Conservation (phyloP, 805 yeast genomes). For the Hanseniaspora lachancei region DNA sequence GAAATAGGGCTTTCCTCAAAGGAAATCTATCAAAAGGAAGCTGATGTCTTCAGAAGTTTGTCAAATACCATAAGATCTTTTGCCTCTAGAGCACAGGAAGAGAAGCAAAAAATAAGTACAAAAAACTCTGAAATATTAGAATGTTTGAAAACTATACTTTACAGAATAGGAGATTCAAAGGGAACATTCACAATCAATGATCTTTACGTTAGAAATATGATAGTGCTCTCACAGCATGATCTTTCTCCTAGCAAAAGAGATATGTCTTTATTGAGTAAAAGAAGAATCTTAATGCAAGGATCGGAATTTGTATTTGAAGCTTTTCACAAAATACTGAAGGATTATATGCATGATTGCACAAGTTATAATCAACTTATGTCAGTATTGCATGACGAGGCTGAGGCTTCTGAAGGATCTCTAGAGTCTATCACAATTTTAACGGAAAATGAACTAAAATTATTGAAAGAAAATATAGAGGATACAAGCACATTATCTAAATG, state of each 20-base stretch:
- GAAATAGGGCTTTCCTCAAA: conserved; percentile 43
- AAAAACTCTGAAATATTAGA: conserved; percentile 24
- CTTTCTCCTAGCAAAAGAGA: conserved; percentile 25
- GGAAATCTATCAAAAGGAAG: conserved; percentile 38
- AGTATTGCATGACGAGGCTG: background rate
- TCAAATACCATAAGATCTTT: conserved; percentile 38
- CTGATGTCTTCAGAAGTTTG: conserved; percentile 36
- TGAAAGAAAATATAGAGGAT: background rate
- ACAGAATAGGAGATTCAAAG: conserved; percentile 26
- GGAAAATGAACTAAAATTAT: background rate
- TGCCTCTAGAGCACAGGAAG: conserved; percentile 28
- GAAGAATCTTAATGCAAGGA: conserved; percentile 25
- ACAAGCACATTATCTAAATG: background rate
- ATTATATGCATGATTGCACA: conserved; percentile 2
- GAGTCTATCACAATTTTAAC: background rate
- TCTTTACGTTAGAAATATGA: conserved; percentile 30
- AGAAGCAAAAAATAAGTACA: conserved; percentile 24
- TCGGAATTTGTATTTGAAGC: conserved; percentile 23
- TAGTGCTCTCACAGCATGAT: conserved; percentile 16
- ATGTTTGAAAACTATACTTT: conserved; percentile 24
- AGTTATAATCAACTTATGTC: background rate
- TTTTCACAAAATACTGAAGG: background rate
- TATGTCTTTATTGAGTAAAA: conserved; percentile 26
- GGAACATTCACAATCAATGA: conserved; percentile 33
- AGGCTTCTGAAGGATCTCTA: background rate